phyloP scores from a whole-genome alignment of 2,329 filamentous ascomycete species.

The Apiospora koreana region DNA sequence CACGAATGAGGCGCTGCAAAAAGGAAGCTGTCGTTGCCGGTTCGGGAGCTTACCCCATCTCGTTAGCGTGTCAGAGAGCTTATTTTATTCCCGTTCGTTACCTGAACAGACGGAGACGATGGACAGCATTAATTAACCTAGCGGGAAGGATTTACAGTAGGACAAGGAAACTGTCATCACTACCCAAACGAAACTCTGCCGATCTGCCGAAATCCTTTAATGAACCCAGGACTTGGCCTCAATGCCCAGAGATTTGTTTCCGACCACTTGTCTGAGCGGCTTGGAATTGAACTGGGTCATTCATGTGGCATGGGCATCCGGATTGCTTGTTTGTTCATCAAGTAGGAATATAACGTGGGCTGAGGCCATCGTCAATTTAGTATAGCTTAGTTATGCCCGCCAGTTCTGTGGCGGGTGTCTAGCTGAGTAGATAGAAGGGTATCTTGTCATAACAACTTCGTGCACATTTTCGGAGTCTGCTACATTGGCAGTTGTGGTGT shows the following conservation, averaged over 20 bases:
- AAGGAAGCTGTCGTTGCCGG: conserved; percentile 1
- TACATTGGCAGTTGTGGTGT: background rate
- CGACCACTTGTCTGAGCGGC: background rate
- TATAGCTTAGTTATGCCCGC: background rate
- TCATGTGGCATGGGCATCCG: background rate
- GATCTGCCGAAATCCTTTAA: background rate
- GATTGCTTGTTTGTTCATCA: background rate
- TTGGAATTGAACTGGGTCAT: background rate
- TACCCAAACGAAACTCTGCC: background rate
- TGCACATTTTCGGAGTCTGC: conserved; percentile 18
- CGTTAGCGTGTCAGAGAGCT: conserved; percentile 7
- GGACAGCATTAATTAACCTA: background rate
- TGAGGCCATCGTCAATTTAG: background rate
- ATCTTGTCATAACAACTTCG: conserved; percentile 37
- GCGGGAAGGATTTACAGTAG: too few relatives aligned
- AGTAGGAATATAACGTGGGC: background rate
- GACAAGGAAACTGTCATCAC: background rate
- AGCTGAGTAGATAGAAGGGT: conserved; percentile 14
- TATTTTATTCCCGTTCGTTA: background rate
- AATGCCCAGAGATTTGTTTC: background rate
- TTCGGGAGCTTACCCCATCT: conserved; percentile 3
- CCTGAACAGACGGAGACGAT: background rate
- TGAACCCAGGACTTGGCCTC: background rate
- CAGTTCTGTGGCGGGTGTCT: background rate
- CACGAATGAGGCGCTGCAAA: background rate